Evolutionary conservation across 495 filamentous ascomycete genomes (phyloP).

Genomic region (Penicillium goetzii): DNA sequence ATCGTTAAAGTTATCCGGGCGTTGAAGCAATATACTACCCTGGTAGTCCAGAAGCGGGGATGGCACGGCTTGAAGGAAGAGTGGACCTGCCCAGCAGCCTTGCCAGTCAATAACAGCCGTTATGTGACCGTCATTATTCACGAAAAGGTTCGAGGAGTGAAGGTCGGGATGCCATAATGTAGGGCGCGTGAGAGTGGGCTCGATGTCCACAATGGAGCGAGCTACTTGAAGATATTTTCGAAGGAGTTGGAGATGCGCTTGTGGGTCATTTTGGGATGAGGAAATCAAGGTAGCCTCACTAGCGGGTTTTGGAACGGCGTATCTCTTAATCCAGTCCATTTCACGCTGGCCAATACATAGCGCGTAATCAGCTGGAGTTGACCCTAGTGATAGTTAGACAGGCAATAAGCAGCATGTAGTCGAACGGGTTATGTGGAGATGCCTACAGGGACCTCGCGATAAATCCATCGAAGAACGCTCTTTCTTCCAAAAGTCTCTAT

Average conservation of each 20-base stretch:
- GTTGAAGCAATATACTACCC: constrained; percentile 30
- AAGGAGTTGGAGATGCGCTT: constrained; percentile 9
- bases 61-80: constrained; percentile 36
- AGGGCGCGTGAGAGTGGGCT: constrained; percentile 24
- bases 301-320: constrained; percentile 28
- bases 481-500: constrained; percentile 20
- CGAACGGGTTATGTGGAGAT: neutral
- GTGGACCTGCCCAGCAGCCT: constrained; percentile 35
- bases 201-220: constrained; percentile 34
- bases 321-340: constrained; percentile 34
- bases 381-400: constrained; percentile 26
- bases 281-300: constrained; percentile 24
- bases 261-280: constrained; percentile 2
- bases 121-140: constrained; percentile 33
- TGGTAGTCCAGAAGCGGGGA: constrained; percentile 38
- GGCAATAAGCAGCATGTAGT: neutral
- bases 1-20: constrained; percentile 31
- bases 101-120: constrained; percentile 43
- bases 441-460: constrained; percentile 43
- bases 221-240: constrained; percentile 11
- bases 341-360: constrained; percentile 32
- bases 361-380: constrained; percentile 27
- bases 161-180: constrained; percentile 45
- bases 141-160: constrained; percentile 44
- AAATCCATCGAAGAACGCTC: constrained; percentile 32